Base-by-base conservation (phyloP, 2,329 filamentous ascomycete genomes). In the Trichoderma koningii region DNA sequence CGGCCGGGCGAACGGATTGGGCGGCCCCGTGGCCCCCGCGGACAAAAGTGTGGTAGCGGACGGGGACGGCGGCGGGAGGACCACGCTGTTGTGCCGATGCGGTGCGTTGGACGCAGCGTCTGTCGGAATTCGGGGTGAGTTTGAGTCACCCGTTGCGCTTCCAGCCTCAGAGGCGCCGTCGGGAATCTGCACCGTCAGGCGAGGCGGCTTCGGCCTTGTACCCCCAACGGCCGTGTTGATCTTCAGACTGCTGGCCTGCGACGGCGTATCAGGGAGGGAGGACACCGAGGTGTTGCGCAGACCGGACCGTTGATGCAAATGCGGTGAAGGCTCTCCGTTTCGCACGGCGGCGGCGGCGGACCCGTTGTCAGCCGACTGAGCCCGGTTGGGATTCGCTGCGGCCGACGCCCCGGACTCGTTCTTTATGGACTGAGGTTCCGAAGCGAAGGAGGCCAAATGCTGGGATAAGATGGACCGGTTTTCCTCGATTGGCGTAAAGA, bases 401-500 rank as follows among this genome's bases (percentile, higher is more conserved):
- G 69, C 76, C 28, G 73, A 61, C 17, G 69, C 66, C 30, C 70
- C 68, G 5, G 70, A 66, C 68, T 84, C 76, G 68, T 76, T 72
- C 73, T 82, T 75, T 47, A 68, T 44, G 42, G 72, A 68, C 61
- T 73, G 81, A 55, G 82, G 76, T 55, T 87, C 86, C 3, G 85
- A 82, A 10, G 86, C 83, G 69, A 90, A 89, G 1, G 85, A 85
- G 17, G 87, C 88, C 68, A 91, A 88, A 75, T 97, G 93, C 69
- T 94, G 91, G 14, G 92, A 92, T 50, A 97, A 79, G 66, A 97
- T 89, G 1, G 93, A 97, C 55, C 91, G 86, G 71, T 90, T 93
- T 74, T 97, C 93, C 72, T 98, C 95, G 68, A 99, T 96, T 0
- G 95, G 95, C 0, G 95, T 99, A 74, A 98, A 98, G 66, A 99